Conservation (phyloP, 441 rosid genomes). For the Bocquillonia castaneifolia region DNA sequence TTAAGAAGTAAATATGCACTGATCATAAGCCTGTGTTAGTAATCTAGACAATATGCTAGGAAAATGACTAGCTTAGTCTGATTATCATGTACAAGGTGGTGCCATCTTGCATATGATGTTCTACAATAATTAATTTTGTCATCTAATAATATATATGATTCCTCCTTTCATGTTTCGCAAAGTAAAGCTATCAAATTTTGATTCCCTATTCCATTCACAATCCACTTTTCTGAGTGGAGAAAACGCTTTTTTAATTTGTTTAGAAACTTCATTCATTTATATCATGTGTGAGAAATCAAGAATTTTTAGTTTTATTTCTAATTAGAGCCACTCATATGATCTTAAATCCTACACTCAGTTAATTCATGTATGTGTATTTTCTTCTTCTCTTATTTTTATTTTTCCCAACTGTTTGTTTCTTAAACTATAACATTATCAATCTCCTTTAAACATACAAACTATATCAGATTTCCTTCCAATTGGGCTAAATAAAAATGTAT, state of each 20-base stretch:
- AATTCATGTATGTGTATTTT: not conserved
- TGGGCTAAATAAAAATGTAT: too few species aligned
- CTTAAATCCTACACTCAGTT: not conserved
- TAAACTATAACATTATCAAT: not conserved
- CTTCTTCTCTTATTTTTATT: not conserved
- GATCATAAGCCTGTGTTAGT: not conserved
- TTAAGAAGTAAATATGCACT: not conserved
- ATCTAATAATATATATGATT: slow-evolving; percentile 3
- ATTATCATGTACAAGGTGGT: not conserved
- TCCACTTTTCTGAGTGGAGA: slow-evolving; percentile 9
- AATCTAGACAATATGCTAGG: not conserved
- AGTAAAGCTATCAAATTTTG: slow-evolving; percentile 7
- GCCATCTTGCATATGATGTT: slow-evolving; percentile 14
- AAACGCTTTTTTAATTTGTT: not conserved
- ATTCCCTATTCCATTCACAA: not conserved
- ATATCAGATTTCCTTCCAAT: not conserved
- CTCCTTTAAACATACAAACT: not conserved
- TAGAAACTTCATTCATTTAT: not conserved
- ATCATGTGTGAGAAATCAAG: slow-evolving; percentile 1
- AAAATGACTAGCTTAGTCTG: not conserved
- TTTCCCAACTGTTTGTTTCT: not conserved
- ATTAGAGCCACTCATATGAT: not conserved
- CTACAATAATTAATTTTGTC: slow-evolving; percentile 11
- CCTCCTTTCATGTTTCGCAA: slow-evolving; percentile 7
- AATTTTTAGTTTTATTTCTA: not conserved